Percentiles rank a stretch among this genome's conserved stretches.
phyloP scores from a whole-genome alignment of 2,329 filamentous ascomycete species.

The Pseudocercospora ulei region DNA sequence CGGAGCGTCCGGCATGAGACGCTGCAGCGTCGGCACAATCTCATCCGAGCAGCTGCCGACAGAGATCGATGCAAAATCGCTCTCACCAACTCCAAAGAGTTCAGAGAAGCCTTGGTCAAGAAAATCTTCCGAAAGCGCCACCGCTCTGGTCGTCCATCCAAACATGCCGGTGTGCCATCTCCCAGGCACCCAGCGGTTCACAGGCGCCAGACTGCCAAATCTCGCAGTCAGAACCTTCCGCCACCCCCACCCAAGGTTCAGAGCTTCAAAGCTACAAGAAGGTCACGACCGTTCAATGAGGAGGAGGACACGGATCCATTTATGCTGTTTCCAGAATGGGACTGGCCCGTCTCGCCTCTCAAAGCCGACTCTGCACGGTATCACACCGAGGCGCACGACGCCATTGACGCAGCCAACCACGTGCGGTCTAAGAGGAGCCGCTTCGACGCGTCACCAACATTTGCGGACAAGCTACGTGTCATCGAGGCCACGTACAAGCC shows the following conservation, averaged over 20 bases:
- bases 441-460: background rate
- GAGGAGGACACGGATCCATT: conserved; percentile 4
- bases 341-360: conserved; percentile 6
- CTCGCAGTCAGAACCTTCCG: conserved; percentile 3
- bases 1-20: background rate
- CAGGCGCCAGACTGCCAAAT: conserved; percentile 2
- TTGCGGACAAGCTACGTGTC: conserved; percentile 1
- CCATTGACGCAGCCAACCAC: background rate
- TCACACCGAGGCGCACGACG: background rate
- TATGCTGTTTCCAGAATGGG: conserved; percentile 5
- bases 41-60: conserved; percentile 4
- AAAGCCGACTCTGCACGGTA: conserved; percentile 1
- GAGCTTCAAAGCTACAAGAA: conserved; percentile 5
- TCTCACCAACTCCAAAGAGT: background rate
- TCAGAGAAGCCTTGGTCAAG: conserved; percentile 4
- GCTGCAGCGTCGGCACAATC: background rate
- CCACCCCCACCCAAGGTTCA: background rate
- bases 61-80: background rate
- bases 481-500: conserved; percentile 1
- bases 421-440: background rate
- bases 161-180: background rate
- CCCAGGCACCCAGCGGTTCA: conserved; percentile 1
- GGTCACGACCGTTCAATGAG: conserved; percentile 2
- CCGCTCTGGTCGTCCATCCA: background rate
- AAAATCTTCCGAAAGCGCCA: background rate